These are phyloP conservation scores for Russula sp. DNA, from an alignment of 768 basidiomycete species.

Conservation along the genomic window DNA sequence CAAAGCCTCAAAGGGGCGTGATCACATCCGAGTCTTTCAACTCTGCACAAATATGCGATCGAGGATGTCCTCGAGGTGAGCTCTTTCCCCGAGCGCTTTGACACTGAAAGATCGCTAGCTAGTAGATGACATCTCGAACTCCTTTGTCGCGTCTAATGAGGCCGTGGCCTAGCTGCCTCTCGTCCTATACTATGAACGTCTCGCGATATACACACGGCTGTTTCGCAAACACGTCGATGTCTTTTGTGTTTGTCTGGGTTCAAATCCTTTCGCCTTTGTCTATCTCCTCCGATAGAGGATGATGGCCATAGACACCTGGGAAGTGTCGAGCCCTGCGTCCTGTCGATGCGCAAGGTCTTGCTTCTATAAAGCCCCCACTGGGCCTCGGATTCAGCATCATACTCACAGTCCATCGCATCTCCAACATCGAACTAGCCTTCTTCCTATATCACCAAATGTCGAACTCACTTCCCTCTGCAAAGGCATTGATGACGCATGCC, in stretches of 20 bases:
- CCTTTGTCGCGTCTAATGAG: not conserved
- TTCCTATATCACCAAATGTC: not conserved
- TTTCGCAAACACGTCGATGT: not conserved
- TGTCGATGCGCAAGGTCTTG: not conserved
- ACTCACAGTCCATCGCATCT: not conserved
- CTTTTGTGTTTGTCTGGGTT: constrained; percentile 2
- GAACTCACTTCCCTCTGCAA: not conserved
- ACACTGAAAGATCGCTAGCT: not conserved
- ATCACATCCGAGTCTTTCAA: too few species aligned
- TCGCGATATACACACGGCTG: not conserved
- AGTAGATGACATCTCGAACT: not conserved
- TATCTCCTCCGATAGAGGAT: not conserved
- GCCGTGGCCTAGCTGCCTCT: too few species aligned
- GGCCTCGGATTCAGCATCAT: not conserved
- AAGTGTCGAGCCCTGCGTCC: not conserved
- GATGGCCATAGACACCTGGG: not conserved
- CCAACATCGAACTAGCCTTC: not conserved
- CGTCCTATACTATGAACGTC: too few species aligned
- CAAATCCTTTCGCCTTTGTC: not conserved
- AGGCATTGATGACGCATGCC: not conserved
- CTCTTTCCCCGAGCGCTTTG: not conserved
- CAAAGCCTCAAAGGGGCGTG: not conserved
- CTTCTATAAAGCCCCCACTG: not conserved
- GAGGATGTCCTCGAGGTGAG: not conserved
- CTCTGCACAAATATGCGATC: not conserved